Evolutionary conservation across 1,284 basidiomycete species (phyloP), one percentile per base, ranked within the genome.

Genomic region (Ustilago shanxiensis): DNA sequence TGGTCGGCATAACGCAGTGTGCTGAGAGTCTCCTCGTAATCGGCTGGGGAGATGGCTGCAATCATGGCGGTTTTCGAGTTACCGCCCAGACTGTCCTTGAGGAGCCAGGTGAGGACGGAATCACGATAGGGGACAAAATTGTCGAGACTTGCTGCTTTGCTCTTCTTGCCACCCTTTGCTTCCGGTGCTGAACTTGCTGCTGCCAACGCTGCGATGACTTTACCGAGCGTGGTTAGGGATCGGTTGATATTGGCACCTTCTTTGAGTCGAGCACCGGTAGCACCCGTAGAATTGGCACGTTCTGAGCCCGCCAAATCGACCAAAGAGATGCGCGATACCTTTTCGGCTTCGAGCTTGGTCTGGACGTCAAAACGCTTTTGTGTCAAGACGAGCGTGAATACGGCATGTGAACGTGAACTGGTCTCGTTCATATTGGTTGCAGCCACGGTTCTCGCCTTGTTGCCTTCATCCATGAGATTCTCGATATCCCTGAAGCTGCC

Each of bases 401-500:
- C 82, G 49, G 82, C 82, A 28, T 84, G 82, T 9, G 82, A 84
- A 16, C 82, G 76, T 13, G 81, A 83, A 37, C 72, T 77, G 14
- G 82, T 84, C 66, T 81, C 82, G 72, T 84, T 84, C 82, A 84
- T 84, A 57, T 83, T 82, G 20, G 82, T 84, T 1, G 82, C 79
- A 35, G 82, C 82, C 9, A 83, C 82, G 11, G 82, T 83, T n/a
- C 82, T 68, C n/a, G 82, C 88, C 88, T 99, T 98, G 87, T 98
- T 99, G 49, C 96, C 96, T 87, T 99, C 96, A 88, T 99, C 96
- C 95, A 98, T 98, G 84, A 99, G 91, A 9, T 92, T 94, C 91
- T 98, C 97, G 91, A 99, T 96, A 86, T 97, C 95, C 26, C 92
- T 90, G 86, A 95, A 98, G 85, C 90, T 93, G 84, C 90, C 91